Evolutionary conservation across 257 asterid genomes (phyloP).

Genomic region (Ballota nigra): DNA sequence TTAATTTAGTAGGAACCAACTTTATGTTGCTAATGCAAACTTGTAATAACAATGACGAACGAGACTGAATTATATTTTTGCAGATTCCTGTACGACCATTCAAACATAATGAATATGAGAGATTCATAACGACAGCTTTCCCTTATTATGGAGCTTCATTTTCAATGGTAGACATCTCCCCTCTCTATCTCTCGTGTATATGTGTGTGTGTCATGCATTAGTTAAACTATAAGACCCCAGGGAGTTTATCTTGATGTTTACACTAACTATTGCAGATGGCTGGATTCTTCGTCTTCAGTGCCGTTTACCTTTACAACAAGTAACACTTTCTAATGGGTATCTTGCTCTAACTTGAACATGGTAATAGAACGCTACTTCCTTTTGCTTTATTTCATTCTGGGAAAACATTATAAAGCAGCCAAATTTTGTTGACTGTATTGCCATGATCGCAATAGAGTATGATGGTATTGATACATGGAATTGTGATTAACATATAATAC

Average conservation of each 20-base stretch:
- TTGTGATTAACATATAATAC: slow-evolving; percentile 2
- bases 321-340: neutral
- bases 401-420: neutral
- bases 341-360: neutral
- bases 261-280: slow-evolving; percentile 21
- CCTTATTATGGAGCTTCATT: slow-evolving; percentile 30
- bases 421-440: slow-evolving; percentile 3
- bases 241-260: neutral
- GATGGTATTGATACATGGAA: neutral
- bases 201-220: neutral
- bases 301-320: slow-evolving; percentile 25
- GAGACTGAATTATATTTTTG: neutral
- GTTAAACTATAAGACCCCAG: neutral
- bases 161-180: slow-evolving; percentile 19
- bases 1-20: neutral
- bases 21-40: neutral
- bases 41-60: neutral
- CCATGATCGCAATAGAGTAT: neutral
- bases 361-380: neutral
- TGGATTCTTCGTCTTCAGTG: slow-evolving; percentile 27
- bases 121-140: slow-evolving; percentile 23
- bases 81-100: slow-evolving; percentile 32
- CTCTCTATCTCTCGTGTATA: neutral
- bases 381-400: neutral
- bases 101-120: slow-evolving; percentile 27